Conservation (phyloP, 306 rosid genomes). For the Lathyrus oleraceus region DNA sequence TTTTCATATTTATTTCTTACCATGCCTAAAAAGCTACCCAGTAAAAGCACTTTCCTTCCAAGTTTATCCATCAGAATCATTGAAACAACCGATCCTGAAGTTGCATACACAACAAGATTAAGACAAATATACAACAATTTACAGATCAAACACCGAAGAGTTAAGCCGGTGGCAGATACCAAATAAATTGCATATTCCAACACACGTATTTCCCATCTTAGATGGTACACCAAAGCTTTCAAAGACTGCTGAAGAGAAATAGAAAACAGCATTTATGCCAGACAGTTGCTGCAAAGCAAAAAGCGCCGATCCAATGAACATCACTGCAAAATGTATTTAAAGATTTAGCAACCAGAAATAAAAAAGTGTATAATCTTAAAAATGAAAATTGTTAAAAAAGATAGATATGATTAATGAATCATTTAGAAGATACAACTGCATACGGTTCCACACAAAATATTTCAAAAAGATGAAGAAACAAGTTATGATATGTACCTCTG, state of each 20-base stretch:
- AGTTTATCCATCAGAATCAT: conserved; percentile 89
- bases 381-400: conserved; percentile 9
- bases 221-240: conserved; percentile 76
- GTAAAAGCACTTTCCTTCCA: conserved; percentile 75
- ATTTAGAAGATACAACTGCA: conserved; percentile 21
- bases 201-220: conserved; percentile 59
- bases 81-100: conserved; percentile 71
- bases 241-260: conserved; percentile 81
- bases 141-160: conserved; percentile 10
- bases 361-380: conserved; percentile 15
- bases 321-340: conserved; percentile 70
- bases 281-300: conserved; percentile 91
- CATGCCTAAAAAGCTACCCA: conserved; percentile 87
- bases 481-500: conserved; percentile 47
- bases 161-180: conserved; percentile 48
- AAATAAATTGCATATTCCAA: conserved; percentile 69
- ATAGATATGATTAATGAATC: conserved; percentile 18
- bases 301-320: conserved; percentile 79
- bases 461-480: conserved; percentile 7
- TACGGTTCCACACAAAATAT: conserved; percentile 11
- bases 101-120: conserved; percentile 27
- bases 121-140: conserved; percentile 31
- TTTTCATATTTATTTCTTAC: conserved; percentile 49
- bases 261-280: conserved; percentile 88
- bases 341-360: conserved; percentile 41